Percentiles rank a stretch among this genome's conserved stretches.
Conservation (phyloP, 2,329 filamentous ascomycete genomes). For the Aureobasidium sp. region DNA sequence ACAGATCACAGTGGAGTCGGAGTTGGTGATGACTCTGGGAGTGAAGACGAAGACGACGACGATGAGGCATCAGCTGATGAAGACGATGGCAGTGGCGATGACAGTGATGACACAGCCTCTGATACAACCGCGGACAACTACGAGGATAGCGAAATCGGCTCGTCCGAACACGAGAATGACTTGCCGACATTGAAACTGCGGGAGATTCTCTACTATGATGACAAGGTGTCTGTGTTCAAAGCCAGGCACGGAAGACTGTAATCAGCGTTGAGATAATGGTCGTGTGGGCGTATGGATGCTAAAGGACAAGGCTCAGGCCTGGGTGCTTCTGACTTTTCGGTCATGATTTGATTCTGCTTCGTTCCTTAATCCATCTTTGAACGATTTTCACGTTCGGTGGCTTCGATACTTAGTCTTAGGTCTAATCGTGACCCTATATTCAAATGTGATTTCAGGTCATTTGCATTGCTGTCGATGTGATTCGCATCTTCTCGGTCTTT, state of each 20-base stretch:
- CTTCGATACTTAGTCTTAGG: not conserved
- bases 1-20: not conserved
- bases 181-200: conserved; percentile 50
- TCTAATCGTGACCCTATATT: not conserved
- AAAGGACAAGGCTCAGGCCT: conserved; percentile 1
- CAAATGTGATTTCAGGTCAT: too few relatives aligned
- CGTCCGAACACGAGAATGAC: conserved; percentile 28
- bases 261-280: not conserved
- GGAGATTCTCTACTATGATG: conserved; percentile 78
- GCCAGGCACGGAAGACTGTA: conserved; percentile 53
- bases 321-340: not conserved
- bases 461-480: too few relatives aligned
- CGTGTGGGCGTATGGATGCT: not conserved
- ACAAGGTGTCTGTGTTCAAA: conserved; percentile 73
- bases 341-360: not conserved
- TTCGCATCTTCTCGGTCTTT: not conserved
- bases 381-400: too few relatives aligned
- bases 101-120: conserved; percentile 14
- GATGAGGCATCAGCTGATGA: conserved; percentile 23
- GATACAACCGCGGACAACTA: conserved; percentile 16
- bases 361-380: not conserved
- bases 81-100: conserved; percentile 22
- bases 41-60: conserved; percentile 25
- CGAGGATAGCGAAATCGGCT: conserved; percentile 19
- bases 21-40: conserved; percentile 1